Evolutionary conservation across 1,284 basidiomycete species (phyloP).

Genomic region (Xanthoconium separans): DNA sequence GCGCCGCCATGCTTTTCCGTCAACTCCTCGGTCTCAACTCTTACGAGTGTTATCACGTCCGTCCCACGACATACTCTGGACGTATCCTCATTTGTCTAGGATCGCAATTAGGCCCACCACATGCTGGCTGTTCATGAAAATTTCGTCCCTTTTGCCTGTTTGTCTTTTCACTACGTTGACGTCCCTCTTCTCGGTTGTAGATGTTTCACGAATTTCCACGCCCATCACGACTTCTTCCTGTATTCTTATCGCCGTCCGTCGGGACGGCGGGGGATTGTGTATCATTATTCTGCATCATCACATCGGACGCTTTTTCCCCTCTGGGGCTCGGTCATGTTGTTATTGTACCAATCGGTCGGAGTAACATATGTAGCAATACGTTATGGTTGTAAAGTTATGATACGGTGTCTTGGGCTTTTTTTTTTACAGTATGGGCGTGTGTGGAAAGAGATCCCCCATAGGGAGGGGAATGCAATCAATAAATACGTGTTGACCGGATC

Average conservation of each 20-base stretch:
- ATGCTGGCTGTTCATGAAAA: constrained; percentile 10
- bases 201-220: constrained; percentile 28
- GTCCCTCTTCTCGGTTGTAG: constrained; percentile 12
- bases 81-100: constrained; percentile 6
- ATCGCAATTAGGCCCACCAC: constrained; percentile 3
- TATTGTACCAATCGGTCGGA: constrained; percentile 25
- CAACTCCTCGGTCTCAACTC: constrained; percentile 26
- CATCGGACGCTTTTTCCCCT: constrained; percentile 22
- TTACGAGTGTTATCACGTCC: neutral
- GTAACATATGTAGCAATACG: constrained; percentile 33
- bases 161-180: constrained; percentile 5
- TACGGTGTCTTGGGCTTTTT: constrained; percentile 15
- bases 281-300: constrained; percentile 36
- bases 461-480: neutral
- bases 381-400: constrained; percentile 38
- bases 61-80: constrained; percentile 18
- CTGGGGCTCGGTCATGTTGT: constrained; percentile 14
- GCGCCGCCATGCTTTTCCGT: constrained; percentile 23
- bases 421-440: too few relatives aligned
- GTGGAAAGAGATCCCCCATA: too few relatives aligned
- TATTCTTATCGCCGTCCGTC: constrained; percentile 27
- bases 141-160: constrained; percentile 1
- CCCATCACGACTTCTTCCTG: constrained; percentile 24
- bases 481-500: neutral
- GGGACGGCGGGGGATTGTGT: constrained; percentile 26